Base-by-base conservation (phyloP, 2,329 filamentous ascomycete species). In the Botryotinia calthae region DNA sequence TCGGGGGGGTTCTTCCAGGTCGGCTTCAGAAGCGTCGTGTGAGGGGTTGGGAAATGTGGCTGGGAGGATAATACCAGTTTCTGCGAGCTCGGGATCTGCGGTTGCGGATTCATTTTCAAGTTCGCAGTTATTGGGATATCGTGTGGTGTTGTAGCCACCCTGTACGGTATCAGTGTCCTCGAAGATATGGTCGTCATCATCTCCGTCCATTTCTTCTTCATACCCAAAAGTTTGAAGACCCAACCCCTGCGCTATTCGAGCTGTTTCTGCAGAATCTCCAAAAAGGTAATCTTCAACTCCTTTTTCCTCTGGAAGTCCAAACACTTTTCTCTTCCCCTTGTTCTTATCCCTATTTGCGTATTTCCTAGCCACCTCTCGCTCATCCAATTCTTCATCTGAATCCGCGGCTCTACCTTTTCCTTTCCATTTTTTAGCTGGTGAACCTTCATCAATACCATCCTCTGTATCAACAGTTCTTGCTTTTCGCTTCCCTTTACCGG, bases 341-440 rank as follows among this genome's bases (percentile, higher is more conserved):
- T n/a, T 54, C 18, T 34, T 65, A 16, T n/a, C 48, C 10, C 40
- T 42, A 1, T n/a, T 6, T 10, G 25, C n/a, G 14, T 61, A 70
- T 28, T 48, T 70, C 6, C 42, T 61, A 2, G 42, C 42, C 8
- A 64, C 31, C 18, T 70, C 34, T 22, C 16, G 2, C 10, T 65
- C 42, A 25, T 71, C 59, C 37, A 64, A n/a, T 37, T 71, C 69
- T 20, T 25, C 31, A 65, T 66, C 69, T 14, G 44, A 65, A 28
- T 51, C 56, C 7, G 34, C 31, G 16, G 56, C 68, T 22, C 48
- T 64, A 2, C 40, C 68, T 31, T 70, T 70, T 12, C 68, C 68
- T 44, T 70, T 70, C 56, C 68, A 71, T 48, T 42, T 65, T 25
- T 51, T 65, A 22, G 22, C 20, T 25, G 64, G 46, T 16, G 48